Conservation (phyloP, 129 eudicot genomes). For the Deinandra increscens region DNA sequence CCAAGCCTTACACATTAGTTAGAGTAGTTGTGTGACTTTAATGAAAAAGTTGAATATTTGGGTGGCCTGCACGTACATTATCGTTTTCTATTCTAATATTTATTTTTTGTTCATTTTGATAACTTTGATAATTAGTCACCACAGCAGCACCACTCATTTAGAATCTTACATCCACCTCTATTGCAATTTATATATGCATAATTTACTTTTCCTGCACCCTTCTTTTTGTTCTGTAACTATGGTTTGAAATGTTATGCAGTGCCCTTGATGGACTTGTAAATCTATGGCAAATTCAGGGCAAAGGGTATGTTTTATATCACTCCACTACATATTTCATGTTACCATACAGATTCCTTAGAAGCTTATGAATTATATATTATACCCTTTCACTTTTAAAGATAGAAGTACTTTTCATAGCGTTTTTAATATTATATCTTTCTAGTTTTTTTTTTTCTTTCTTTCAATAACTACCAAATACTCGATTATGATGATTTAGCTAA, state of each 20-base stretch:
- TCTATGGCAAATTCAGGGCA: constrained; percentile 83
- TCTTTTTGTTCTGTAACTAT: constrained; percentile 13
- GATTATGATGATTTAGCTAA: neutral
- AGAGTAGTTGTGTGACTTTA: neutral
- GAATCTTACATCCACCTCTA: constrained; percentile 8
- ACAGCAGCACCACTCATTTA: neutral
- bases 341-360: neutral
- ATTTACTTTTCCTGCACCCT: neutral
- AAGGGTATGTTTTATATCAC: constrained; percentile 55
- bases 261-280: constrained; percentile 93
- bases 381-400: neutral
- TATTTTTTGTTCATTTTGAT: neutral
- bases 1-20: neutral
- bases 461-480: neutral
- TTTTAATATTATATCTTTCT: neutral
- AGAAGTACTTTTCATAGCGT: neutral
- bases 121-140: neutral
- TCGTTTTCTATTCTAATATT: neutral
- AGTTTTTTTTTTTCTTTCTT: no score
- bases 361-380: neutral
- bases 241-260: constrained; percentile 47
- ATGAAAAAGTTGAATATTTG: neutral
- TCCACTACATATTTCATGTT: constrained; percentile 13
- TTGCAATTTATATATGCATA: neutral
- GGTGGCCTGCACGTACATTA: neutral